Conservation (phyloP, 495 filamentous ascomycete genomes). For the Penicillium simplicissimum region DNA sequence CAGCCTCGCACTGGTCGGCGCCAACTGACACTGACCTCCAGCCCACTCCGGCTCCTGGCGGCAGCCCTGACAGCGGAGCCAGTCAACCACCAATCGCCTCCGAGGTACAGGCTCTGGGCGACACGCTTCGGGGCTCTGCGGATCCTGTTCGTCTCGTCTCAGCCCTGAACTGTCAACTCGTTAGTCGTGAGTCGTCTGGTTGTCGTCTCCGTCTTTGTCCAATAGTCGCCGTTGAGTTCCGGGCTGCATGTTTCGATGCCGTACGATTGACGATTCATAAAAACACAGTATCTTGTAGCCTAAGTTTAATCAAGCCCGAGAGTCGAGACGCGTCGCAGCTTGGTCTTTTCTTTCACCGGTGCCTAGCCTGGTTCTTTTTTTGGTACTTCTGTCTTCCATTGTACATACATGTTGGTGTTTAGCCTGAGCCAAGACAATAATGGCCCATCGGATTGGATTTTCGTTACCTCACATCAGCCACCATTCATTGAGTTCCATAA, state of each 20-base stretch:
- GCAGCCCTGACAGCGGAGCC: slow-evolving; percentile 19
- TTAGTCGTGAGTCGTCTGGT: neutral
- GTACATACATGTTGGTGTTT: slow-evolving; percentile 1
- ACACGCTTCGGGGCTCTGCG: slow-evolving; percentile 20
- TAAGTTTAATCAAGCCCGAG: neutral
- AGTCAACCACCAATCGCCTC: slow-evolving; percentile 2
- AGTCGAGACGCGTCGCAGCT: neutral
- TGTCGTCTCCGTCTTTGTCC: neutral
- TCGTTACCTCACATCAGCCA: slow-evolving; percentile 11
- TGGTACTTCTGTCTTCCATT: slow-evolving; percentile 3
- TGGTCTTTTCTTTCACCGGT: slow-evolving; percentile 1
- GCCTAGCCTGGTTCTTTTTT: neutral
- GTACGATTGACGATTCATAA: neutral
- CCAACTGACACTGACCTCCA: slow-evolving; percentile 16
- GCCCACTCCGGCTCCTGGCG: slow-evolving; percentile 24
- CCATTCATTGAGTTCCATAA: neutral
- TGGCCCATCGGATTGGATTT: neutral
- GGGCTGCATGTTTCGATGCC: slow-evolving; percentile 7
- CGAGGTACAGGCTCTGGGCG: slow-evolving; percentile 5
- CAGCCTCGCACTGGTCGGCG: slow-evolving; percentile 6
- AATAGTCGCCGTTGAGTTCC: slow-evolving; percentile 26
- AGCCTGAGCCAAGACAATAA: slow-evolving; percentile 14
- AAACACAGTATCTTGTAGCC: neutral
- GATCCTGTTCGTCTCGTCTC: slow-evolving; percentile 18
- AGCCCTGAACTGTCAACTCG: slow-evolving; percentile 7